Evolutionary conservation across 805 yeast species (phyloP), one percentile per base, ranked within the genome.

Genomic region (Saturnispora diversa): DNA sequence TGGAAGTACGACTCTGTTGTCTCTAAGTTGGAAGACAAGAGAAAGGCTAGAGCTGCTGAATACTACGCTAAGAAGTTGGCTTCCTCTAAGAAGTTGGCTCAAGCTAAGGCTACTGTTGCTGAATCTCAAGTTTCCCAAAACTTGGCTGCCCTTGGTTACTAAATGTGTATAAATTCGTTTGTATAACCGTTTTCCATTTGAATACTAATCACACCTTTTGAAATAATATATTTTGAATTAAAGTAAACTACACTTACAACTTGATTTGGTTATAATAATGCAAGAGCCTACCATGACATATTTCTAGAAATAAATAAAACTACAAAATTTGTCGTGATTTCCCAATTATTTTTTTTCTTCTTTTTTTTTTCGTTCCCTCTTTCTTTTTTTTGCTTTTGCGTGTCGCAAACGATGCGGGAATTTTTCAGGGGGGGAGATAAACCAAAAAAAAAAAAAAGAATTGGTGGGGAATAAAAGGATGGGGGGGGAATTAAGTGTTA

Each of bases 1-100:
- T 92, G 98, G 98, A 92, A 88, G 75, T 92, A 92, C 94, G 94
- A 88, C 75, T 87, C 92, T 54, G 81, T 92, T 66, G 98, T 92
- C 62, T 85, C 86, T 66, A 80, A 88, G 68, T 84, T 92, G 68
- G 98, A 92, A 80, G 97, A 87, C 74, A 90, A 94, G 88, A 84
- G 99, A 77, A 88, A 85, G 83, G 94, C 88, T 69, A 87, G 83
- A 79, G 80, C 95, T 62, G 95, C 95, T 66, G 98, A 94, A 73
- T 92, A 85, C 85, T 86, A 87, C 81, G 94, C 95, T 63, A 87
- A 86, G 84, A 92, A 90, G 95, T 78, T 74, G 69, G 95, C 97
- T 70, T 84, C 85, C 65, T 74, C 82, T 70, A 85, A 85, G 84
- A 90, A 90, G 82, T 74, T 84, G 60, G 72, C 74, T 56, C 78